Conservation (phyloP, 1,284 basidiomycete species). For the Apiotrichum akiyoshidainum region DNA sequence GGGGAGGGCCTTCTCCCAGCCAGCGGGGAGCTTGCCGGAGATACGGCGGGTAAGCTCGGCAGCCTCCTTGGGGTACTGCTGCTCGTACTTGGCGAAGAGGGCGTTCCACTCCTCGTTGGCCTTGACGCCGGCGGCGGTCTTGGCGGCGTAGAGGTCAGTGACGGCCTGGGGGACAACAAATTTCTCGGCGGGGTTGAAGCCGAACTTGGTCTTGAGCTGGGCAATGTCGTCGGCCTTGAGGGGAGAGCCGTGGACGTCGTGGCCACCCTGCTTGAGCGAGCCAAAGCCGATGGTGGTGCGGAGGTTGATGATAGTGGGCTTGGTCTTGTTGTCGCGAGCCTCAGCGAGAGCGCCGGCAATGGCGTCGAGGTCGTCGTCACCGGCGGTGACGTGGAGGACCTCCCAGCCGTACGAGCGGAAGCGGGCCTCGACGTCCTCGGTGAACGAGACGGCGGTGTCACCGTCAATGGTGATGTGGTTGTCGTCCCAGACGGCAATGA, state of each 20-base stretch:
- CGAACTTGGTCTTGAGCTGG: constrained; percentile 78
- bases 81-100: constrained; percentile 66
- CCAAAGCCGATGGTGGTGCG: constrained; percentile 92
- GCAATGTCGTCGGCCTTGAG: constrained; percentile 89
- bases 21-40: constrained; percentile 72
- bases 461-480: constrained; percentile 96
- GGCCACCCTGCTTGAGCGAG: constrained; percentile 85
- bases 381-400: constrained; percentile 76
- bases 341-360: constrained; percentile 78
- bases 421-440: constrained; percentile 84
- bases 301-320: constrained; percentile 82
- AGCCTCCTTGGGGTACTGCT: constrained; percentile 78
- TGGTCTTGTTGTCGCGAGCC: constrained; percentile 70
- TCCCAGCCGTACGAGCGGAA: constrained; percentile 93
- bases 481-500: constrained; percentile 88
- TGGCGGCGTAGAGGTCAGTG: constrained; percentile 65
- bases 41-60: constrained; percentile 82
- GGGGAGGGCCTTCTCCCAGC: constrained; percentile 83
- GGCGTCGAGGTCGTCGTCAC: constrained; percentile 76
- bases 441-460: constrained; percentile 86
- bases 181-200: constrained; percentile 72
- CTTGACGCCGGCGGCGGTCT: constrained; percentile 68
- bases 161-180: constrained; percentile 78
- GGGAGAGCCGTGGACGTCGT: constrained; percentile 87
- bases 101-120: constrained; percentile 73